phyloP scores from a whole-genome alignment of 2,329 filamentous ascomycete genomes.

The Harringtonia lauricola region DNA sequence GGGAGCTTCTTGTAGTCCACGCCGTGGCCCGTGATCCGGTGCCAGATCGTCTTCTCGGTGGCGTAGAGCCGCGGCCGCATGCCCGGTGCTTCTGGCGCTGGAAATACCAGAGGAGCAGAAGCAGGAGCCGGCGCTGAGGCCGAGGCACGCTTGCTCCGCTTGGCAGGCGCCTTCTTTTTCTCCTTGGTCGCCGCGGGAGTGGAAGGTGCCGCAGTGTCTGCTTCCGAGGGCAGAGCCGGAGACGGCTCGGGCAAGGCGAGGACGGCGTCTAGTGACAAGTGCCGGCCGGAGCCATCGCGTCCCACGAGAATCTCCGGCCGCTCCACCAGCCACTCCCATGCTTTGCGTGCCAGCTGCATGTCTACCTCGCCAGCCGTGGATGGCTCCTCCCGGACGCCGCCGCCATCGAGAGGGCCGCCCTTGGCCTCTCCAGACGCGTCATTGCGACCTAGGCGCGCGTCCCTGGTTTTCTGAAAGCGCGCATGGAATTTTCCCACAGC shows the following conservation, averaged over 20 bases:
- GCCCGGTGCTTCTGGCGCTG: conserved; percentile 3
- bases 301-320: conserved; percentile 30
- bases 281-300: conserved; percentile 21
- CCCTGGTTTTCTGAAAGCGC: background rate
- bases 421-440: too few species aligned
- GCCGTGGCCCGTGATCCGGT: conserved; percentile 46
- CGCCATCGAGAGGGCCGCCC: background rate
- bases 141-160: background rate
- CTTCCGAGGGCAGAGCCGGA: background rate
- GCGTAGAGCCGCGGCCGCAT: conserved; percentile 30
- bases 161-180: background rate
- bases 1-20: conserved; percentile 48
- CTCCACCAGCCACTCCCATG: conserved; percentile 29
- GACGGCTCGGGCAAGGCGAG: conserved; percentile 24
- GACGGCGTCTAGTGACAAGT: conserved; percentile 27
- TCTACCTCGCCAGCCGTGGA: background rate
- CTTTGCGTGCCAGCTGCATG: conserved; percentile 23
- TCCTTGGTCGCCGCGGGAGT: background rate
- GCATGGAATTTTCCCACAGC: conserved; percentile 11
- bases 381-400: too few species aligned
- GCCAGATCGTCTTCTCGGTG: conserved; percentile 47
- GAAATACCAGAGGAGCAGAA: too few species aligned
- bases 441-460: background rate
- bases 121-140: background rate
- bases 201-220: background rate